A percentile compares a stretch with the other conserved stretches of the same genome.
These are phyloP conservation scores for Hyaloscypha finlandica DNA, from an alignment of 495 filamentous ascomycete species.

Conservation along the genomic window DNA sequence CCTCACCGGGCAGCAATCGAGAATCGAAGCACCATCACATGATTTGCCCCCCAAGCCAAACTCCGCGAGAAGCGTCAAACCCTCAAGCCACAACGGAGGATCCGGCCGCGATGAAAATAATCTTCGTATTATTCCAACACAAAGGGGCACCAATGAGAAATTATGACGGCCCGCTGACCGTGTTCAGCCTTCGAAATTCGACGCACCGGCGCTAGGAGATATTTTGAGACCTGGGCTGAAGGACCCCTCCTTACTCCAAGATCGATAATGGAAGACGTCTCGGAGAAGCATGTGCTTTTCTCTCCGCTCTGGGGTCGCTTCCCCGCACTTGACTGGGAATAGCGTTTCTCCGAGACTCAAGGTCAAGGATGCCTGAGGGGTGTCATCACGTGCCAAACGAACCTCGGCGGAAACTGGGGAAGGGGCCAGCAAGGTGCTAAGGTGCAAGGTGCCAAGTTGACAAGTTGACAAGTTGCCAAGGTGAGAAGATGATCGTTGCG, in stretches of 20 bases:
- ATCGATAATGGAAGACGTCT: neutral
- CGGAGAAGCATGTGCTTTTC: conserved; percentile 1
- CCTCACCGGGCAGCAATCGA: neutral
- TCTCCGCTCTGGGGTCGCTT: neutral
- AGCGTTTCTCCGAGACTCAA: neutral
- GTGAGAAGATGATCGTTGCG: no score
- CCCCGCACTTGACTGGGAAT: conserved; percentile 1
- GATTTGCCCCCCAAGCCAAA: neutral
- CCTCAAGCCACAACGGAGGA: neutral
- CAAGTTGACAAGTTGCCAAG: no score
- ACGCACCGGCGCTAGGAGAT: neutral
- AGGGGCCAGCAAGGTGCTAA: neutral
- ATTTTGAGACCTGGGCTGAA: neutral
- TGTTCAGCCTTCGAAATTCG: neutral
- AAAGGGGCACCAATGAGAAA: neutral
- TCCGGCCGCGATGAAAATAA: neutral
- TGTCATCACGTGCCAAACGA: neutral
- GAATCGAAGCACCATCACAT: neutral
- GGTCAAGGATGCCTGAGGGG: neutral
- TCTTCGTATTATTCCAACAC: neutral
- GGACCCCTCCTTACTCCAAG: neutral
- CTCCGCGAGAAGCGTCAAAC: neutral
- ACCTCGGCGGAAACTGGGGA: neutral
- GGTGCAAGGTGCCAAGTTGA: no score
- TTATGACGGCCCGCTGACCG: neutral